Evolutionary conservation across 345 rosid genomes (phyloP).

Genomic region (Linum lewisii): DNA sequence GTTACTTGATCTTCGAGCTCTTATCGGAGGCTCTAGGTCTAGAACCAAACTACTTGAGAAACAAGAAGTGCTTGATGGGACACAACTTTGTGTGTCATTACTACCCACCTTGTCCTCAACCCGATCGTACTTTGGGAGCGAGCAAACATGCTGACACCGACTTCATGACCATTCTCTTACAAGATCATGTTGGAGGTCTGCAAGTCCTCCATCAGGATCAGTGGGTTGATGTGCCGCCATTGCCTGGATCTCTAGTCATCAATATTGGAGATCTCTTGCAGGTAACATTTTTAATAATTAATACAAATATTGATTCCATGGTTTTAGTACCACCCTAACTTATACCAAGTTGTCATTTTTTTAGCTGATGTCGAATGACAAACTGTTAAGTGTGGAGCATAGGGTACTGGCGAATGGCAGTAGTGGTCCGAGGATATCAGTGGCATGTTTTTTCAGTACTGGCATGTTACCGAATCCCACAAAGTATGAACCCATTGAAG

Average conservation of each 20-base stretch:
- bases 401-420: slow-evolving; percentile 20
- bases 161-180: not conserved
- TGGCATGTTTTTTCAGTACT: slow-evolving; percentile 28
- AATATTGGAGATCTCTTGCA: not conserved
- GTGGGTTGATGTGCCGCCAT: not conserved
- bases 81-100: not conserved
- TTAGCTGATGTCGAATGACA: slow-evolving; percentile 32
- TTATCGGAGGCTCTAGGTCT: not conserved
- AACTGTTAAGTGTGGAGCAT: slow-evolving; percentile 26
- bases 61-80: not conserved
- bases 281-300: too few species aligned
- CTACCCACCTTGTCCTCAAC: slow-evolving; percentile 1
- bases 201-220: not conserved
- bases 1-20: not conserved
- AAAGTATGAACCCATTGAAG: slow-evolving; percentile 22
- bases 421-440: slow-evolving; percentile 26
- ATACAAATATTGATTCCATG: not conserved
- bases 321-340: not conserved
- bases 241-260: not conserved
- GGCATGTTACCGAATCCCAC: slow-evolving; percentile 7
- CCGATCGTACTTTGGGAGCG: not conserved
- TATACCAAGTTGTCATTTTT: not conserved
- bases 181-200: not conserved
- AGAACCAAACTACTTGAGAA: not conserved
- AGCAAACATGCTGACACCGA: not conserved